These are phyloP conservation scores for Penicillium sp. DNA, from an alignment of 2,329 filamentous ascomycete species.

Conservation along the genomic window DNA sequence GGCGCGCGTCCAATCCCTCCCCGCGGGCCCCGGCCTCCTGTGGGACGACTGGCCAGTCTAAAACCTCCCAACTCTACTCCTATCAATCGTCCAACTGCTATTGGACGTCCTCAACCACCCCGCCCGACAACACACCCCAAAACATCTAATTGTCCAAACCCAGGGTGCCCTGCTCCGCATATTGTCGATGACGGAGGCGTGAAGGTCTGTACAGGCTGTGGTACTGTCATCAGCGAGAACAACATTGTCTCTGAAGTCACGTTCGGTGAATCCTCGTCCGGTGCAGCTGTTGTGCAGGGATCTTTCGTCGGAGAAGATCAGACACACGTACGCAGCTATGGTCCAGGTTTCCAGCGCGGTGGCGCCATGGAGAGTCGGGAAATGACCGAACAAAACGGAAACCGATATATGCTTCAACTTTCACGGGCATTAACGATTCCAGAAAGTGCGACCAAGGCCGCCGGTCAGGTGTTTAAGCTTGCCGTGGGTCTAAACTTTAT, in stretches of 20 bases:
- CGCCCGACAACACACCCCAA: constrained; percentile 40
- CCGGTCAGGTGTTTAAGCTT: constrained; percentile 72
- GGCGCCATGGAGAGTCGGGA: constrained; percentile 52
- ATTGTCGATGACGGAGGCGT: constrained; percentile 49
- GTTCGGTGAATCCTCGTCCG: constrained; percentile 83
- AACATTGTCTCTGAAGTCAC: constrained; percentile 91
- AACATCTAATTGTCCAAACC: constrained; percentile 47
- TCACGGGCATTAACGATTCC: constrained; percentile 47
- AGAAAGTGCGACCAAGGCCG: constrained; percentile 63
- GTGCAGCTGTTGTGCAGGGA: constrained; percentile 87
- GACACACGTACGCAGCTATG: constrained; percentile 67
- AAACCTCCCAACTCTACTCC: constrained; percentile 40
- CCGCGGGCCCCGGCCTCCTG: constrained; percentile 26
- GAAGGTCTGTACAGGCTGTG: constrained; percentile 75
- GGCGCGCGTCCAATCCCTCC: constrained; percentile 35
- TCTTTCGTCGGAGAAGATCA: constrained; percentile 84
- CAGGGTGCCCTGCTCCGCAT: constrained; percentile 46
- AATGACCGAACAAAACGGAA: constrained; percentile 48
- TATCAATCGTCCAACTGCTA: constrained; percentile 39
- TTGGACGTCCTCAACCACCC: constrained; percentile 31
- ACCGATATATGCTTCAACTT: constrained; percentile 46
- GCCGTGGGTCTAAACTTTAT: constrained; percentile 74
- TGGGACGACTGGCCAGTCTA: constrained; percentile 43
- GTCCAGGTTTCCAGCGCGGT: constrained; percentile 48
- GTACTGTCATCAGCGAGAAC: constrained; percentile 77